A percentile compares a stretch with the other conserved stretches of the same genome.
These are phyloP conservation scores for Sphaerulina vaccinii DNA, from an alignment of 2,329 filamentous ascomycete species.

Conservation along the genomic window DNA sequence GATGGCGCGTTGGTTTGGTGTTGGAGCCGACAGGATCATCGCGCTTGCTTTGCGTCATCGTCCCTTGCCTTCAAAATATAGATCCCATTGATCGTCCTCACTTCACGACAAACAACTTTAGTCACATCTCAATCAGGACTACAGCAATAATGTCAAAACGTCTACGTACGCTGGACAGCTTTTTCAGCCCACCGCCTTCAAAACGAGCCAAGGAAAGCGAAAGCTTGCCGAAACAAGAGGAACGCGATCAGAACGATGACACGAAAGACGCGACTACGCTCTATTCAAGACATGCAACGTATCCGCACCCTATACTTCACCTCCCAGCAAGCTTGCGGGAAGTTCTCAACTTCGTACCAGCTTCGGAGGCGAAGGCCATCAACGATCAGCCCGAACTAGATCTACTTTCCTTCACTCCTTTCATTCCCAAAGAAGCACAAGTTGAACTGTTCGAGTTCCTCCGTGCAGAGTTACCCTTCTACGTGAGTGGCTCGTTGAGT, in stretches of 20 bases:
- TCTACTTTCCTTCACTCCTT: constrained; percentile 73
- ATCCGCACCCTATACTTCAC: constrained; percentile 53
- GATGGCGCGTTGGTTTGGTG: constrained; percentile 7
- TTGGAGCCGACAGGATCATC: background rate
- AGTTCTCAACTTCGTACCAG: constrained; percentile 43
- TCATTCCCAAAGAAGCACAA: constrained; percentile 58
- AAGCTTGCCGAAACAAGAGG: background rate
- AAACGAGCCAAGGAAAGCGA: constrained; percentile 39
- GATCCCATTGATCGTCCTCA: too few species aligned
- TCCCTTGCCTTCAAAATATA: background rate
- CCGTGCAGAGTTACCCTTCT: constrained; percentile 68
- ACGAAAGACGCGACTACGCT: background rate
- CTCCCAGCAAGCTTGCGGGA: constrained; percentile 47
- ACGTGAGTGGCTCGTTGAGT: constrained; percentile 15
- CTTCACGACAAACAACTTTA: too few species aligned
- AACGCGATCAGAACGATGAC: constrained; percentile 1
- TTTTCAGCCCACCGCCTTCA: constrained; percentile 58
- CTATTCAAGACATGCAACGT: constrained; percentile 49
- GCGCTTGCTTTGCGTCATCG: constrained; percentile 6
- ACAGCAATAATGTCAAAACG: constrained; percentile 34
- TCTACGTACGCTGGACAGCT: constrained; percentile 67
- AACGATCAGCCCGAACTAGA: constrained; percentile 69
- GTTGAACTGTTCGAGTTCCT: constrained; percentile 68
- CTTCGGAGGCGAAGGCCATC: constrained; percentile 55
- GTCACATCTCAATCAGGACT: background rate